phyloP scores from a whole-genome alignment of 202 grass and related monocot species.

The Setaria viridis region DNA sequence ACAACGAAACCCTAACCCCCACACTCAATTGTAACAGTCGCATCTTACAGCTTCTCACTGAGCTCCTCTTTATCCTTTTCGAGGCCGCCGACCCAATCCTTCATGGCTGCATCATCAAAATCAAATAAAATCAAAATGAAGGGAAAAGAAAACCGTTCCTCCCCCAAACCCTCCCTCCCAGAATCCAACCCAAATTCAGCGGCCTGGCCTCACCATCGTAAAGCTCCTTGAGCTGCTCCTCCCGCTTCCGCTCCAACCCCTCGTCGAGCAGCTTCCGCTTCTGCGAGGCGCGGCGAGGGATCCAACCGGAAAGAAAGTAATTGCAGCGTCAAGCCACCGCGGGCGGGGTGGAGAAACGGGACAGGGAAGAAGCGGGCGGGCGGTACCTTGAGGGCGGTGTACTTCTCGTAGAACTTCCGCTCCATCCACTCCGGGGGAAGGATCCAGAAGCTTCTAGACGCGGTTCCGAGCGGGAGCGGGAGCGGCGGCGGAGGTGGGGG shows the following conservation, averaged over 20 bases:
- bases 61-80: slow-evolving; percentile 49
- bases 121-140: not conserved
- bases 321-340: not conserved
- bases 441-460: slow-evolving; percentile 38
- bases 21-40: not conserved
- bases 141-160: not conserved
- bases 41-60: slow-evolving; percentile 48
- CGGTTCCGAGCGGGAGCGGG: not conserved
- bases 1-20: slow-evolving; percentile 31
- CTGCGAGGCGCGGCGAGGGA: slow-evolving; percentile 11
- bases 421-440: slow-evolving; percentile 47
- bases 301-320: not conserved
- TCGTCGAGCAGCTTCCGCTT: slow-evolving; percentile 58
- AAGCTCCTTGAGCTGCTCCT: slow-evolving; percentile 33
- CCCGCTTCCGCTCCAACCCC: slow-evolving; percentile 17
- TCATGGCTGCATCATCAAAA: slow-evolving; percentile 37
- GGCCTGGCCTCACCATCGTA: slow-evolving; percentile 35
- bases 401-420: slow-evolving; percentile 47
- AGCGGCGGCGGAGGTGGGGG: not conserved
- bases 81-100: slow-evolving; percentile 41
- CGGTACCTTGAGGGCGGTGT: slow-evolving; percentile 58
- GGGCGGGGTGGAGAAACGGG: too few species aligned
- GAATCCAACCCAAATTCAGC: not conserved
- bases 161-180: not conserved
- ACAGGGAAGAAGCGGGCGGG: not conserved